phyloP scores from a whole-genome alignment of 257 asterid species.

The Forsythia suspensa region DNA sequence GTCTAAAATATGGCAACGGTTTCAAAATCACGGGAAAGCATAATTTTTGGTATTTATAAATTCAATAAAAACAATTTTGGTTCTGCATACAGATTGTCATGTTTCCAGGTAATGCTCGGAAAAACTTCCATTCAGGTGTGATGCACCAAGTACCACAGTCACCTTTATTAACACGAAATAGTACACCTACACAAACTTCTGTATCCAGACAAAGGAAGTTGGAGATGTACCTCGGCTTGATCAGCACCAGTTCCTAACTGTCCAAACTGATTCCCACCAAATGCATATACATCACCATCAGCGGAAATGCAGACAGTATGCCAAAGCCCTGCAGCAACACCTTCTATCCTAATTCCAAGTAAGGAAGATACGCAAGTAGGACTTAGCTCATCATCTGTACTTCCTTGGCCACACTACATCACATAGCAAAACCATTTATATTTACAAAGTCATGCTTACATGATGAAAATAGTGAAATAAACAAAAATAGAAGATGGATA shows the following conservation, averaged over 20 bases:
- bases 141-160: neutral
- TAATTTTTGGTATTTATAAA: neutral
- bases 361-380: slow-evolving; percentile 86
- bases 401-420: slow-evolving; percentile 95
- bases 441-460: neutral
- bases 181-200: neutral
- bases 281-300: slow-evolving; percentile 92
- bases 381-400: slow-evolving; percentile 95
- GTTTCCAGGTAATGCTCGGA: neutral
- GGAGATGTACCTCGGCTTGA: slow-evolving; percentile 78
- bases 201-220: slow-evolving; percentile 8
- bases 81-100: neutral
- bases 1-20: neutral
- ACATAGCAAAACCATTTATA: neutral
- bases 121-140: neutral
- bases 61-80: neutral
- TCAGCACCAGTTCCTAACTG: slow-evolving; percentile 95
- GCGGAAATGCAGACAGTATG: slow-evolving; percentile 89
- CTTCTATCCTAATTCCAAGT: slow-evolving; percentile 86
- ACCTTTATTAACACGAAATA: neutral
- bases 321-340: slow-evolving; percentile 98
- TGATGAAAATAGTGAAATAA: slow-evolving; percentile 4
- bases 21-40: neutral
- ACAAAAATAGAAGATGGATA: neutral
- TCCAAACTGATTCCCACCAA: slow-evolving; percentile 99